Base-by-base conservation (phyloP, 2,329 filamentous ascomycete genomes). In the Penicillium hesseltinei region DNA sequence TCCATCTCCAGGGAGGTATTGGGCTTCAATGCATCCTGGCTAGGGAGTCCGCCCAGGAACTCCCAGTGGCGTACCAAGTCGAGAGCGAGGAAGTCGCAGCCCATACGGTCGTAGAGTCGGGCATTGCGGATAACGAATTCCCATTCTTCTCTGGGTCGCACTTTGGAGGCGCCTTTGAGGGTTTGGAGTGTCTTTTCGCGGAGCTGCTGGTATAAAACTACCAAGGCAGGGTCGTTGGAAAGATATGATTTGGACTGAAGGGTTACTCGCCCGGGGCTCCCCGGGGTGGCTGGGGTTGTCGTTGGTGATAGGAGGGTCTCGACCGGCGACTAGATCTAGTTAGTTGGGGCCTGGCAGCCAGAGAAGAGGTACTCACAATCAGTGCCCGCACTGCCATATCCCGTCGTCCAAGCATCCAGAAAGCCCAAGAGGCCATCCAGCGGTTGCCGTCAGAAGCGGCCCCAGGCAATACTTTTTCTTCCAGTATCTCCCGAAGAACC, bases 361-460 rank as follows among this genome's bases (percentile, higher is more conserved):
- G 43, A 11, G n/a, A 29, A 23, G 23, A 4, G 29, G 17, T 17
- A 71, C 87, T 80, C 76, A 91, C 88, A 65, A 96, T 88, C 4
- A 99, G 79, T 7, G 89, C 86, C 51, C 90, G 85, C 7, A 97
- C 91, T 6, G 93, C 90, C 80, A 92, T 89, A 64, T 95, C 90
- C 59, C 88, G 85, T 61, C 89, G 84, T 38, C 86, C 86, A 5
- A 97, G 81, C 82, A 96, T 90, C 88, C 91, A 96, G 71, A 96
- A 96, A 2, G 91, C 90, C 94, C 94, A 99, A 0, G 90, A 94
- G 11, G 92, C 90, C 57, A 96, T 84, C 93, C 94, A 99, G 56
- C 93, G 84, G 69, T 99, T 93, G 2, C 91, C 91, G 62, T 93
- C 87, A 40, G 86, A 82, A 0, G 89, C 86, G 19, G 94, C 94